phyloP scores from a whole-genome alignment of 305 asterid species.

The Salvia sclarea region DNA sequence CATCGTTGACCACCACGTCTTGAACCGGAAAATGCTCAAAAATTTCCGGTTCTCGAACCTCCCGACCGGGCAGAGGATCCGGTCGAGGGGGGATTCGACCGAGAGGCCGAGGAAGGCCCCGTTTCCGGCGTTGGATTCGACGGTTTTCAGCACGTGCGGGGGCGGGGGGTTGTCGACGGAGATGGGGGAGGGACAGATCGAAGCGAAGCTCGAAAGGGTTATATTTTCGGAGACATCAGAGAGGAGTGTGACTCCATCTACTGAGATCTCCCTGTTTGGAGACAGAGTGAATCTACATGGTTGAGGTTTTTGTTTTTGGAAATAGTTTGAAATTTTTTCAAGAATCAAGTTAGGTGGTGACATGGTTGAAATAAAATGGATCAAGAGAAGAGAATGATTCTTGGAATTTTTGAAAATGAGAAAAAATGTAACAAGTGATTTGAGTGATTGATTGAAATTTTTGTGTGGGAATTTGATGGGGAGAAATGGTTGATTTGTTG shows the following conservation, averaged over 20 bases:
- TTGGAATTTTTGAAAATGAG: not conserved
- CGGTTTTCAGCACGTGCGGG: conserved; percentile 26
- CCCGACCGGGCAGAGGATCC: conserved; percentile 41
- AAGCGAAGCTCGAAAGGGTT: conserved; percentile 35
- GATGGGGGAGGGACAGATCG: conserved; percentile 27
- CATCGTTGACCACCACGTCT: conserved; percentile 55
- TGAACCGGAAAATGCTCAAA: conserved; percentile 47
- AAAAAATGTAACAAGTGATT: not conserved
- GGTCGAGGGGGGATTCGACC: conserved; percentile 30
- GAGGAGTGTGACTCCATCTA: conserved; percentile 41
- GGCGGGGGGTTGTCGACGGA: conserved; percentile 33
- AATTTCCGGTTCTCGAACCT: conserved; percentile 37
- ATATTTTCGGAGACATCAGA: conserved; percentile 40
- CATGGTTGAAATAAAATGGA: conserved; percentile 17
- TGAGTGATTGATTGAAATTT: not conserved
- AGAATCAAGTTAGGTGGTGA: conserved; percentile 38
- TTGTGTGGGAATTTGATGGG: conserved; percentile 31
- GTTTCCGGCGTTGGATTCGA: conserved; percentile 30
- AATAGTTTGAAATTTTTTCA: conserved; percentile 27
- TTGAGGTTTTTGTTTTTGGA: conserved; percentile 17
- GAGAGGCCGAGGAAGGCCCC: conserved; percentile 46
- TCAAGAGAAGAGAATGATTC: not conserved
- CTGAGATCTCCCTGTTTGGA: conserved; percentile 26
- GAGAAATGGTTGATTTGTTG: not conserved
- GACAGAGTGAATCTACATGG: conserved; percentile 36